Conservation (phyloP, 2,329 filamentous ascomycete genomes). For the Cladosporium austrohemisphaericum region DNA sequence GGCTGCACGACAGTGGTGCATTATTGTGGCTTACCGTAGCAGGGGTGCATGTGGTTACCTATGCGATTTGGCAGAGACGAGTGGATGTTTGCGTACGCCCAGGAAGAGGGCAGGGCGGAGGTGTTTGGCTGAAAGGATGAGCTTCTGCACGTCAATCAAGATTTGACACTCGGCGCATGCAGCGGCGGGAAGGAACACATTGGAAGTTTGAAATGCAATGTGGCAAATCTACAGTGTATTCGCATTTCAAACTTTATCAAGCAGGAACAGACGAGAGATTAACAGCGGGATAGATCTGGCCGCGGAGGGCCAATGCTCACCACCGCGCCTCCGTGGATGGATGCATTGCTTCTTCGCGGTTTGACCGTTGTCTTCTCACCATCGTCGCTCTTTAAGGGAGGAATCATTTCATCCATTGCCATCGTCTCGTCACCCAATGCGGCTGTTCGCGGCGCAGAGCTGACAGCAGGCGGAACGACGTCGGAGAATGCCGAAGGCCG, state of each 20-base stretch:
- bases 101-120: background rate
- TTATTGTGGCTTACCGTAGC: constrained; percentile 6
- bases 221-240: no score
- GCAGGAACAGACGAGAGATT: no score
- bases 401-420: background rate
- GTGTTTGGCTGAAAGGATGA: background rate
- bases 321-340: constrained; percentile 5
- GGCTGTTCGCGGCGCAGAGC: constrained; percentile 6
- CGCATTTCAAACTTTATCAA: no score
- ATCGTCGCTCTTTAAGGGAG: background rate
- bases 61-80: background rate
- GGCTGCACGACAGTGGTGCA: background rate
- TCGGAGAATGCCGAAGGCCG: constrained; percentile 1
- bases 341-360: background rate
- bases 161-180: background rate
- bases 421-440: background rate
- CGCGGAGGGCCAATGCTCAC: constrained; percentile 8
- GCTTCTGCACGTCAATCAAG: background rate
- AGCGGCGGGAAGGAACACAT: background rate
- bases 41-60: background rate
- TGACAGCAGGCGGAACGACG: background rate
- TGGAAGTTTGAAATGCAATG: no score
- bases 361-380: background rate
- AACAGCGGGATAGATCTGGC: background rate
- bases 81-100: constrained; percentile 6